Base-by-base conservation (phyloP, 768 basidiomycete species). In the Calocybe indica region DNA sequence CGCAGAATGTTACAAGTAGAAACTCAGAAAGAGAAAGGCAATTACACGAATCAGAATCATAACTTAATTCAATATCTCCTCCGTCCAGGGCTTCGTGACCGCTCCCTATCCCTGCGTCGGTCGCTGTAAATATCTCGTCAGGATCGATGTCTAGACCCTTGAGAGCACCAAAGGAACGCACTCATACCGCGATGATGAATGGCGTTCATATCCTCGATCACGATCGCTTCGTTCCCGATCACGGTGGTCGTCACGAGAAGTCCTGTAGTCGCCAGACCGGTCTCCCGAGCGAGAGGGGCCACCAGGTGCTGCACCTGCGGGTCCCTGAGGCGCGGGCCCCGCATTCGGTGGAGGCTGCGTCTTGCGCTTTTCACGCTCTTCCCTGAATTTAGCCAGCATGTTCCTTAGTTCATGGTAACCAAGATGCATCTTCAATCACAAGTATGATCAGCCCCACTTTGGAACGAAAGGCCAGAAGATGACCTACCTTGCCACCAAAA, bases 341-440 rank as follows among this genome's bases (percentile, higher is more conserved):
- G 22, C 22, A 22, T 22, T 22, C 4, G 22, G 22, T 41, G 73
- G 66, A 49, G 79, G 74, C 36, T 75, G 76, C 53, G 67, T 73
- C 62, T 80, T 83, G 60, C 86, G 83, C 68, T 88, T 88, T 64
- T 89, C 86, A 50, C 93, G 84, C 45, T 92, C 88, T 62, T 94
- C 93, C 53, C 85, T 83, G 68, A 97, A 96, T 61, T 91, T 88
- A 49, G 73, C 65, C 45, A 99, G 76, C 82, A 96, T 88, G 68
- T 93, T 90, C 48, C 96, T 90, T 52, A 99, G 76, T 69, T 98
- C 94, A 65, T 97, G 93, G 71, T 99, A 99, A 7, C 96, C 96
- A 60, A 98, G 68, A 74, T 98, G 96, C 91, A 99, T 95, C 96
- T 97, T 64, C 46, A 58, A 50, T 50, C 44, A 56, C 52, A 62